phyloP scores from a whole-genome alignment of 2,329 filamentous ascomycete species.

The Aureobasidium sp. region DNA sequence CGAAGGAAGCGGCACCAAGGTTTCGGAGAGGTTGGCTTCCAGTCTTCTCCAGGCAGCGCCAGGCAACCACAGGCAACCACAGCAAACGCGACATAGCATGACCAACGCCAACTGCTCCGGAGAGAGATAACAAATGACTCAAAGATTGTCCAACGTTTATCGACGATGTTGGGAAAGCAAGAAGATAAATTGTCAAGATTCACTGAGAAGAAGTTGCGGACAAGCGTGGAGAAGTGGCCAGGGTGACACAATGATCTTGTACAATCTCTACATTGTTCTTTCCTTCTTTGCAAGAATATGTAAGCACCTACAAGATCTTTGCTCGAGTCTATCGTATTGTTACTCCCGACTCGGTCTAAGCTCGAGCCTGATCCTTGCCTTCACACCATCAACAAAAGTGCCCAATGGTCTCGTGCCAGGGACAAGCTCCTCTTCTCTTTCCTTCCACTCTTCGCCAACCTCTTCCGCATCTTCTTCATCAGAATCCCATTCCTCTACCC shows the following conservation, averaged over 20 bases:
- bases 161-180: background rate
- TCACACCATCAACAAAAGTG: slow-evolving; percentile 68
- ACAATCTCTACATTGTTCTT: background rate
- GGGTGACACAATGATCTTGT: background rate
- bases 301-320: background rate
- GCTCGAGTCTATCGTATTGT: background rate
- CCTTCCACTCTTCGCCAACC: slow-evolving; percentile 49
- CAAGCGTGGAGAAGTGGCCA: background rate
- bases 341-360: slow-evolving; percentile 16
- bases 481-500: slow-evolving; percentile 30
- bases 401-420: slow-evolving; percentile 75
- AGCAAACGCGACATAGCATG: background rate
- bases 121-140: background rate
- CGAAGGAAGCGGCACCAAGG: background rate
- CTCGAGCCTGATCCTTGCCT: slow-evolving; percentile 66
- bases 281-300: too few species aligned
- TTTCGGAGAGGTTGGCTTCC: background rate
- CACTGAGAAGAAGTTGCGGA: background rate
- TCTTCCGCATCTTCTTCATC: slow-evolving; percentile 32
- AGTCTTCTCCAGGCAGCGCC: background rate
- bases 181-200: background rate
- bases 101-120: background rate
- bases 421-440: slow-evolving; percentile 69
- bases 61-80: background rate
- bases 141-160: too few species aligned